Conservation (phyloP, 371 early-diverging fungal genomes). For the Polyrhizophydium stewartii region DNA sequence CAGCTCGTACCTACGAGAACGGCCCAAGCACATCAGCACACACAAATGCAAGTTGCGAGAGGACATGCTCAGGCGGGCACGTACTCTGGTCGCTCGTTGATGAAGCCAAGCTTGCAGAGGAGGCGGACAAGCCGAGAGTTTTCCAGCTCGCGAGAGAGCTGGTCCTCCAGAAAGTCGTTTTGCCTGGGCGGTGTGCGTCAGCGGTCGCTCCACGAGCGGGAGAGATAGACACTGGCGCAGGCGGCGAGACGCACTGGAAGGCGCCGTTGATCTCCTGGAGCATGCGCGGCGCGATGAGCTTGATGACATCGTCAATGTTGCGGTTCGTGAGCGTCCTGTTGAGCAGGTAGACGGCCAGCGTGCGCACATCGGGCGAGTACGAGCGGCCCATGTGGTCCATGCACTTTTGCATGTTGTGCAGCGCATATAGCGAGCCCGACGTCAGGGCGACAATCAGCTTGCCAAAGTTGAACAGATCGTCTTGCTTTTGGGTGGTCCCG, state of each 20-base stretch:
- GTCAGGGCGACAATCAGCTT: constrained; percentile 76
- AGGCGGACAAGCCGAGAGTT: constrained; percentile 84
- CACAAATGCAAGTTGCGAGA: neutral
- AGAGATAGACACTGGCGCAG: neutral
- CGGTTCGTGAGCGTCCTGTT: constrained; percentile 71
- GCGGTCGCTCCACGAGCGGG: no score
- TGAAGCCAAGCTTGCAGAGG: constrained; percentile 83
- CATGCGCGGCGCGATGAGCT: constrained; percentile 74
- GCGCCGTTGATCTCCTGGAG: constrained; percentile 69
- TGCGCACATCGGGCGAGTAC: constrained; percentile 76
- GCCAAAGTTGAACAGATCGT: constrained; percentile 85
- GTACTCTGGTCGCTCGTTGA: constrained; percentile 93
- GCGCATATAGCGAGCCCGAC: constrained; percentile 66
- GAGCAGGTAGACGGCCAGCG: constrained; percentile 73
- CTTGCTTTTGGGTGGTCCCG: constrained; percentile 59
- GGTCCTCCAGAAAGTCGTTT: constrained; percentile 75
- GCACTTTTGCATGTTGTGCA: constrained; percentile 65
- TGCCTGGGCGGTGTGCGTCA: constrained; percentile 30
- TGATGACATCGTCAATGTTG: constrained; percentile 77
- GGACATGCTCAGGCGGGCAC: constrained; percentile 8
- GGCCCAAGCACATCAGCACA: neutral
- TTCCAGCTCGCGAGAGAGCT: constrained; percentile 75
- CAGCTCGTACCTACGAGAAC: constrained; percentile 60
- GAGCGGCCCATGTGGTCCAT: constrained; percentile 68
- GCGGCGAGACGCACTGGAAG: constrained; percentile 48